These are phyloP conservation scores for Alternaria ventricosa DNA, from an alignment of 2,329 filamentous ascomycete genomes.

Conservation along the genomic window DNA sequence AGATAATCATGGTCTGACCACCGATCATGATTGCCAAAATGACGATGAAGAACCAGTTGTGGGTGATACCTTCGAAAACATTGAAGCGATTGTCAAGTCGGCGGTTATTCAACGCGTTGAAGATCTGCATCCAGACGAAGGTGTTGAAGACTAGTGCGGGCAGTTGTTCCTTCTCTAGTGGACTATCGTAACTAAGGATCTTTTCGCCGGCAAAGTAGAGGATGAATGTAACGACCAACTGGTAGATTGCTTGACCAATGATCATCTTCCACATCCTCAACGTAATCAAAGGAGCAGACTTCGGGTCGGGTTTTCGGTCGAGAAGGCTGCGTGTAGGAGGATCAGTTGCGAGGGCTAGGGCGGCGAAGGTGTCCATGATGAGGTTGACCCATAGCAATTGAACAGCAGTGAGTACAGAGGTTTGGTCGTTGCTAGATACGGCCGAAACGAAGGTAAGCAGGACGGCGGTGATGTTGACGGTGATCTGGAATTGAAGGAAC, in stretches of 20 bases:
- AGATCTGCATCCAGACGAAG: constrained; percentile 99
- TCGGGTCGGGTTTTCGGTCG: constrained; percentile 78
- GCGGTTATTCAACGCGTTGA: constrained; percentile 97
- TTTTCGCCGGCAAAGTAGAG: constrained; percentile 75
- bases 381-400: constrained; percentile 96
- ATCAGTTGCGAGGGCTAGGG: constrained; percentile 86
- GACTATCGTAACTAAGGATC: constrained; percentile 65
- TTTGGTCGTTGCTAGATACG: constrained; percentile 71
- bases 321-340: constrained; percentile 84
- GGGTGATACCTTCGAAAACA: constrained; percentile 85
- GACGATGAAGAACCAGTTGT: constrained; percentile 86
- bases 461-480: constrained; percentile 92
- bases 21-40: constrained; percentile 89
- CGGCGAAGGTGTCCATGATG: constrained; percentile 96
- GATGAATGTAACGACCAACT: constrained; percentile 78
- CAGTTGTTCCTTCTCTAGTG: constrained; percentile 58
- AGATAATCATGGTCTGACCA: constrained; percentile 88
- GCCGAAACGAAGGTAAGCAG: constrained; percentile 86
- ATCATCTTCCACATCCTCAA: constrained; percentile 99
- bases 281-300: constrained; percentile 79
- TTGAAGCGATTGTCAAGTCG: constrained; percentile 95
- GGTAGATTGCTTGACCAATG: constrained; percentile 87
- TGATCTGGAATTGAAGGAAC: constrained; percentile 69
- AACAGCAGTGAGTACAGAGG: constrained; percentile 83
- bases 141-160: constrained; percentile 93